Evolutionary conservation across 495 filamentous ascomycete genomes (phyloP).

Genomic region (Xeromyces bisporus): DNA sequence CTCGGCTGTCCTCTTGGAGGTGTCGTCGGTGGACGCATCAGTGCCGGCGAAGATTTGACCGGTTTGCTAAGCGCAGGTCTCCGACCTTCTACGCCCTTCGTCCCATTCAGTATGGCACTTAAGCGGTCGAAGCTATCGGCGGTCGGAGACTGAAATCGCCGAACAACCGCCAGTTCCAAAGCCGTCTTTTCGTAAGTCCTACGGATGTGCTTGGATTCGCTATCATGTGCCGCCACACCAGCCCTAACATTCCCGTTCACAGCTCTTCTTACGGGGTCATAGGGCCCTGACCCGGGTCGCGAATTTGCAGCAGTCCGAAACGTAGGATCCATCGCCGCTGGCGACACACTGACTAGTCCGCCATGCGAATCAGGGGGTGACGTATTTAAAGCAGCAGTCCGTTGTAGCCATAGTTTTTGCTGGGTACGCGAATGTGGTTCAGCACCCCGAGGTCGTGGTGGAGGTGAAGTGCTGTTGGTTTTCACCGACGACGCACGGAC

Average conservation of each 20-base stretch:
- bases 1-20: constrained; percentile 9
- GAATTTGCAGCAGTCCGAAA: constrained; percentile 13
- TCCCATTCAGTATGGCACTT: constrained; percentile 11
- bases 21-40: constrained; percentile 12
- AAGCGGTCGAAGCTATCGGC: constrained; percentile 27
- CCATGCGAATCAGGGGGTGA: constrained; percentile 31
- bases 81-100: constrained; percentile 8
- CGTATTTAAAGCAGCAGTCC: constrained; percentile 29
- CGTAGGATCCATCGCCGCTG: constrained; percentile 17
- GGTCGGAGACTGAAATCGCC: constrained; percentile 27
- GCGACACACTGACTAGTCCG: constrained; percentile 11
- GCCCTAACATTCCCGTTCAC: constrained; percentile 17
- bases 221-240: constrained; percentile 18
- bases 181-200: constrained; percentile 30
- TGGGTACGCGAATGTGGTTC: constrained; percentile 29
- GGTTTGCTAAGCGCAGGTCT: constrained; percentile 16
- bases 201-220: constrained; percentile 24
- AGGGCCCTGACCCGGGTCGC: constrained; percentile 14
- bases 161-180: constrained; percentile 26
- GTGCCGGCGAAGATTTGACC: constrained; percentile 24
- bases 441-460: constrained; percentile 18
- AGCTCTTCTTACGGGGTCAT: constrained; percentile 17
- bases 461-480: constrained; percentile 13
- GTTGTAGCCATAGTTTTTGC: constrained; percentile 33
- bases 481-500: constrained; percentile 7